These are phyloP conservation scores for Lichtheimia ramosa DNA, from an alignment of 371 early-diverging fungal genomes.

Conservation along the genomic window DNA sequence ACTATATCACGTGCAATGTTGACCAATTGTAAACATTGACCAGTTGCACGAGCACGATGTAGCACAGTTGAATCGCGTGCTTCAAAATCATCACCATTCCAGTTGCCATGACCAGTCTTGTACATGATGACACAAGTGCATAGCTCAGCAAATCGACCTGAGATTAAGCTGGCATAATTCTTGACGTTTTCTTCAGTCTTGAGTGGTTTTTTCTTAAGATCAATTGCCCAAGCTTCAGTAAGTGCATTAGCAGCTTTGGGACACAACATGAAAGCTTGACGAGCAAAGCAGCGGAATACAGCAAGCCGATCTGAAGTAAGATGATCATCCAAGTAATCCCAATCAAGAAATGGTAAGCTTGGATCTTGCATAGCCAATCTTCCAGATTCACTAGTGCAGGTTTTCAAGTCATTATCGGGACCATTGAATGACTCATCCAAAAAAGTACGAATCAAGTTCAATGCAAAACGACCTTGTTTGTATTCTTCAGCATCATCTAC, in stretches of 20 bases:
- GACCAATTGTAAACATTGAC: constrained; percentile 57
- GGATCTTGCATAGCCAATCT: constrained; percentile 7
- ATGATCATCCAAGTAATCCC: constrained; percentile 17
- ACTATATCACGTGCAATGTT: constrained; percentile 60
- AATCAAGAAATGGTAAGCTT: constrained; percentile 18
- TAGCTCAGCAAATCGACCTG: constrained; percentile 56
- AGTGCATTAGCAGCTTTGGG: constrained; percentile 45
- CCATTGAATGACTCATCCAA: constrained; percentile 11
- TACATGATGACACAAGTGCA: constrained; percentile 46
- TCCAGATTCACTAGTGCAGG: not conserved
- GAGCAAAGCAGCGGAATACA: constrained; percentile 32
- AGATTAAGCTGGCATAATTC: constrained; percentile 46
- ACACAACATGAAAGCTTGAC: constrained; percentile 43
- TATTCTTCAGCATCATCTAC: constrained; percentile 34
- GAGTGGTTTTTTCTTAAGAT: constrained; percentile 35
- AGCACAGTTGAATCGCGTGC: constrained; percentile 30
- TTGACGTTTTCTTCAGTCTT: constrained; percentile 41
- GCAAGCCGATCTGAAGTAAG: constrained; percentile 24
- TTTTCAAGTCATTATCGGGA: not conserved
- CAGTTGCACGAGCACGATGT: constrained; percentile 49
- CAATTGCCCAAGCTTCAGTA: constrained; percentile 50
- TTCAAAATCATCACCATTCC: constrained; percentile 21
- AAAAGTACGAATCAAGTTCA: constrained; percentile 25
- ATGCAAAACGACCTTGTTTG: not conserved
- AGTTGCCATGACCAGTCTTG: constrained; percentile 39